Evolutionary conservation across 2,329 filamentous ascomycete genomes (phyloP), one percentile per base, ranked within the genome.

Genomic region (Penicillium hordei): DNA sequence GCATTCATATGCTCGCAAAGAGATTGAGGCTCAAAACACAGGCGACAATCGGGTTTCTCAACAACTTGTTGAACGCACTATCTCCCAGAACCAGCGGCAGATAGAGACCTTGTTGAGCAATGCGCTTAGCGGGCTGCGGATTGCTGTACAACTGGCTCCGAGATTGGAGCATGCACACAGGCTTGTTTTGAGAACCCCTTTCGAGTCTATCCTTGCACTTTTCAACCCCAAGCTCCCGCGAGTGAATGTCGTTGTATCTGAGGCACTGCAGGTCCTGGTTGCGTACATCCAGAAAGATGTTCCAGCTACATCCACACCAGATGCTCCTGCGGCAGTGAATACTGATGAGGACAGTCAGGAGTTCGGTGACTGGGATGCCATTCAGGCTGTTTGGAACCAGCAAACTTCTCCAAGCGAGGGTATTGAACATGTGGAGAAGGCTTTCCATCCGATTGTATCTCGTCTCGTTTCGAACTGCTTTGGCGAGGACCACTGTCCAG

Each of bases 261-360:
- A 85, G 56, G 74, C 77, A 7, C 70, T 87, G 2, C 69, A 76
- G n/a, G 70, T 84, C 7, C 68, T 84, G 6, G 67, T 76, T 10
- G 68, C 73, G 34, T 82, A 81, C 58, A 55, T 68, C 33, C 60
- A 66, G 23, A 74, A 75, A 57, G 72, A 73, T 25, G 33, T 63
- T 34, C 23, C 65, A 25, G 43, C 63, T 53, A 38, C 65, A 54
- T 61, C 60, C 62, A 52, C 44, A 46, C 39, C 63, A 21, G 61
- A 72, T 50, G 54, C 54, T 29, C 36, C 48, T 21, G 33, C 60
- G n/a, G 52, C 68, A n/a, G 53, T 57, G 15, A 67, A 76, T 27
- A 64, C 64, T 5, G 82, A 78, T 54, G 84, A 87, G 52, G 86
- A 88, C 52, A 87, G 85, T 61, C 86, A 88, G 67, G 85, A 87